phyloP scores from a whole-genome alignment of 148 eudicot genomes.

The Salicornia ramosissima region DNA sequence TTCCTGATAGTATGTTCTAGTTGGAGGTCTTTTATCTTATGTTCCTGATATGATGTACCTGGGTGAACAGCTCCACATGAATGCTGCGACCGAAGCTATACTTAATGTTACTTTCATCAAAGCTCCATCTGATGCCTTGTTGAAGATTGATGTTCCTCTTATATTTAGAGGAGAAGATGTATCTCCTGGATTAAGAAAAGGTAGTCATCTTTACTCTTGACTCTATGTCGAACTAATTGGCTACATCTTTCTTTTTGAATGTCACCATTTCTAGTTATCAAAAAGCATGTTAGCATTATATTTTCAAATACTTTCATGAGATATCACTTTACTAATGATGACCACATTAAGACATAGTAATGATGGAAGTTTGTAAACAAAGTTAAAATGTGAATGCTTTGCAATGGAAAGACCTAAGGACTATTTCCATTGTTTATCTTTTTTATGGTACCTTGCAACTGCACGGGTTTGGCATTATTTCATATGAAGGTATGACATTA shows the following conservation, averaged over 20 bases:
- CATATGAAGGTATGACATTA: too few relatives aligned
- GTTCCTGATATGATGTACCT: constrained; percentile 12
- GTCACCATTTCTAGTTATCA: background rate
- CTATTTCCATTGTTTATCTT: too few relatives aligned
- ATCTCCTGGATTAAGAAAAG: constrained; percentile 90
- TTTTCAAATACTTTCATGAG: background rate
- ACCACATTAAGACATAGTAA: background rate
- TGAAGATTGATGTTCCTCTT: constrained; percentile 86
- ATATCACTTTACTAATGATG: background rate
- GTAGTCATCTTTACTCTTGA: constrained; percentile 25
- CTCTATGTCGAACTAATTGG: background rate
- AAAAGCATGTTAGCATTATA: background rate
- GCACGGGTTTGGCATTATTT: too few relatives aligned
- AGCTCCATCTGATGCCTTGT: constrained; percentile 83
- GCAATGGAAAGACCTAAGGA: background rate
- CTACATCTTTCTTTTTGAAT: background rate
- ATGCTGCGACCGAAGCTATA: constrained; percentile 73
- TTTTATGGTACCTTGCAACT: too few relatives aligned
- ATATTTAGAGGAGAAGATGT: constrained; percentile 89
- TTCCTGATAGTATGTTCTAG: background rate
- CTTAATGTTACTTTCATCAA: constrained; percentile 84
- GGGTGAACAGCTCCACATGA: constrained; percentile 66
- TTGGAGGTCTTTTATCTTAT: background rate
- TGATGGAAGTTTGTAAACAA: background rate
- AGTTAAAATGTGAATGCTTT: background rate